Base-by-base conservation (phyloP, 2,329 filamentous ascomycete genomes). In the Byssothecium circinans region DNA sequence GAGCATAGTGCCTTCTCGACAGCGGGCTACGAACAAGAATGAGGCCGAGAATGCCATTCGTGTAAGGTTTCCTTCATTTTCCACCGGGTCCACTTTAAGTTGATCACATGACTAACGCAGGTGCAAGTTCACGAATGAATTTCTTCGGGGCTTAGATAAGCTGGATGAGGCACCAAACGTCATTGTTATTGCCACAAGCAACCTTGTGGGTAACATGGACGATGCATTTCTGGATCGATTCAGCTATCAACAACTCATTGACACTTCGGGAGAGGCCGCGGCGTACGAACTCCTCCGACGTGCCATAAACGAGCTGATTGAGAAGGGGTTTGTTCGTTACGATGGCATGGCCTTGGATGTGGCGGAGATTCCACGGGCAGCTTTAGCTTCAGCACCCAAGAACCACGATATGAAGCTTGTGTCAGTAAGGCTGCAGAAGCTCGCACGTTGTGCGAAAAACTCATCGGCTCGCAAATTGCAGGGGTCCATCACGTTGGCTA, bases 131-230 rank as follows among this genome's bases (percentile, higher is more conserved):
- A 78, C 78, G 0, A 80, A 80, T 48, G 74, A 78, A 43, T 63
- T 80, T 0, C 70, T 80, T 1, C 76, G 72, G 8, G 75, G 71
- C 0, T 67, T 81, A 14, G 78, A 80, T 53, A 69, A 70, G 4
- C 51, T 79, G 1, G 66, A 72, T 19, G 52, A 64, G 22, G 60
- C 70, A 19, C 59, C 67, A 0, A 80, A 80, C 48, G 68, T 80
- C 18, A 54, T 80, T 20, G 67, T 78, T 6, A 61, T 80, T 25
- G 80, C 75, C 56, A 79, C 78, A 0, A 79, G 73, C 60, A 81
- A 80, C 44, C 57, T 80, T 8, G 61, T 76, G 12, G 62, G 59
- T 11, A 72, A 71, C 8, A 65, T 79, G 60, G 75, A 80, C 48
- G 53, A 66, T 4, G 77, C 77, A 1, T 79, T 80, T 52, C 61